Conservation (phyloP, 176 grass and related monocot species). For the Zoysia pacifica region DNA sequence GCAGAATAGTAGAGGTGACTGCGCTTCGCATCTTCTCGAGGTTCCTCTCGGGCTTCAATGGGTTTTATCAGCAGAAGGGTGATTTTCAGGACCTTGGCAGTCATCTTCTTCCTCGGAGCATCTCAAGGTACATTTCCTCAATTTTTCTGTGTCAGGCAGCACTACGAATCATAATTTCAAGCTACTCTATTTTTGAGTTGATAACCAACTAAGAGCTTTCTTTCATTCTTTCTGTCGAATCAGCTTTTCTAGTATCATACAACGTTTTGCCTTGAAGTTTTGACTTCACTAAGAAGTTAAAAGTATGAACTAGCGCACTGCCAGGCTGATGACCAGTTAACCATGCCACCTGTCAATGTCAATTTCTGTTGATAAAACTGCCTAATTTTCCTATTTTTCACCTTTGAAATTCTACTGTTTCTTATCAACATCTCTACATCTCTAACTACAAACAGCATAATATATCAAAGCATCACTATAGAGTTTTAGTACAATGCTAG, state of each 20-base stretch:
- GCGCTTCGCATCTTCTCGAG: neutral
- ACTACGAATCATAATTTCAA: conserved; percentile 6
- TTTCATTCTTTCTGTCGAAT: conserved; percentile 9
- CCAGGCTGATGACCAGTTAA: neutral
- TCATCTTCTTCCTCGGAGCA: conserved; percentile 55
- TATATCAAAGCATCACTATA: neutral
- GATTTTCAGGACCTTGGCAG: conserved; percentile 48
- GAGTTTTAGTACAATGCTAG: neutral
- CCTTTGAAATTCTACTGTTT: conserved; percentile 18
- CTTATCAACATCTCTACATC: neutral
- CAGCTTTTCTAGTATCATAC: conserved; percentile 1
- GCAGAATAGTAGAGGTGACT: neutral
- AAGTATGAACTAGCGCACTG: neutral
- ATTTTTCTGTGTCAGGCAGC: conserved; percentile 23
- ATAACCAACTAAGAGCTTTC: neutral
- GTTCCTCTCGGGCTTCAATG: conserved; percentile 40
- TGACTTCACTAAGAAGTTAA: neutral
- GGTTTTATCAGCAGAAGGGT: conserved; percentile 42
- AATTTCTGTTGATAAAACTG: neutral
- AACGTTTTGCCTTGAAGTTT: conserved; percentile 27
- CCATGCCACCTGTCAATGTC: neutral
- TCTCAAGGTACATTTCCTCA: conserved; percentile 48
- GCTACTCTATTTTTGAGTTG: neutral
- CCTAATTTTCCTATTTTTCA: conserved; percentile 18
- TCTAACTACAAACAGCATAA: neutral